Evolutionary conservation across 805 yeast species (phyloP).

Genomic region (Candida broadrunensis): DNA sequence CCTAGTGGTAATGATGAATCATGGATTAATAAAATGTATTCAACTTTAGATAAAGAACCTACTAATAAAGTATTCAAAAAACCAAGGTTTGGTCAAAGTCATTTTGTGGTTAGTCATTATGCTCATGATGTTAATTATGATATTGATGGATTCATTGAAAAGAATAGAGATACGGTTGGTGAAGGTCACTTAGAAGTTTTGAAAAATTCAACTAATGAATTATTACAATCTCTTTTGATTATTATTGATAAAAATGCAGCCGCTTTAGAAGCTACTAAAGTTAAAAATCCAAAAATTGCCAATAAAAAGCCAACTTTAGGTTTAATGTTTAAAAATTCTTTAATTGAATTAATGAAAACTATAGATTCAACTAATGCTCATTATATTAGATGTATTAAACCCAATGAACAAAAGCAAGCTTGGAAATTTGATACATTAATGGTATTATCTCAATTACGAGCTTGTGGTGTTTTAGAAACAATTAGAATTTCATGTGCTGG

Average conservation of each 20-base stretch:
- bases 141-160: slow-evolving; percentile 92
- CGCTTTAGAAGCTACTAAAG: slow-evolving; percentile 40
- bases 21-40: slow-evolving; percentile 88
- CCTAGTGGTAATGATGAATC: slow-evolving; percentile 93
- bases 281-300: slow-evolving; percentile 31
- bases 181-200: slow-evolving; percentile 91
- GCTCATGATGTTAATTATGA: slow-evolving; percentile 93
- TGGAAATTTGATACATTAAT: slow-evolving; percentile 95
- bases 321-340: slow-evolving; percentile 86
- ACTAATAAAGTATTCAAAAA: slow-evolving; percentile 76
- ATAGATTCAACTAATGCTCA: slow-evolving; percentile 94
- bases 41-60: slow-evolving; percentile 76
- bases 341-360: slow-evolving; percentile 89
- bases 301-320: slow-evolving; percentile 90
- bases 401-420: slow-evolving; percentile 89
- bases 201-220: slow-evolving; percentile 61
- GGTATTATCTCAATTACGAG: slow-evolving; percentile 93
- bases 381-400: slow-evolving; percentile 95
- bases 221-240: slow-evolving; percentile 62
- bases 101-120: slow-evolving; percentile 88
- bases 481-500: slow-evolving; percentile 97
- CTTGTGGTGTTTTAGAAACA: slow-evolving; percentile 98
- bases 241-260: slow-evolving; percentile 61
- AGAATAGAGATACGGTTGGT: slow-evolving; percentile 95
- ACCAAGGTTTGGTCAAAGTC: slow-evolving; percentile 90